A percentile compares a stretch with the other conserved stretches of the same genome.
Evolutionary conservation across 1,139 yeast species (phyloP).

Genomic region (Suhomyces kunorum): DNA sequence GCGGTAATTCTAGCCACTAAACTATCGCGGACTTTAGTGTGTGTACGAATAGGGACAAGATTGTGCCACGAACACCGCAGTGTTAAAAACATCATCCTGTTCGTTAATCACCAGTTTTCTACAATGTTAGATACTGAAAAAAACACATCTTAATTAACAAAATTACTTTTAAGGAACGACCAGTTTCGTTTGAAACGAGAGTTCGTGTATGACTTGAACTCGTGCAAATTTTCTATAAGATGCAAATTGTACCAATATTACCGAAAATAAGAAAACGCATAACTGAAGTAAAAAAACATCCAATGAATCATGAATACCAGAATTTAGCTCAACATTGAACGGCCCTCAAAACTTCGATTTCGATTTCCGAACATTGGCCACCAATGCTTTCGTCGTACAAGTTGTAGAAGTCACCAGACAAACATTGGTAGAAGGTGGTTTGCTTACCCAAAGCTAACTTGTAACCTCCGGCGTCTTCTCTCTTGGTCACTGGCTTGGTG

Average conservation of each 20-base stretch:
- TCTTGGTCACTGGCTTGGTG: constrained; percentile 18
- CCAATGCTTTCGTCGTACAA: constrained; percentile 44
- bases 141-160: constrained; percentile 7
- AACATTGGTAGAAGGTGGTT: constrained; percentile 43
- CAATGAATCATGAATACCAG: constrained; percentile 3
- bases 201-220: not conserved
- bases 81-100: too few relatives aligned
- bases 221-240: constrained; percentile 5
- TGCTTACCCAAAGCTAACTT: constrained; percentile 42
- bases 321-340: constrained; percentile 27
- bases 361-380: constrained; percentile 39
- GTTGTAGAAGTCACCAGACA: constrained; percentile 47
- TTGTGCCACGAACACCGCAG: too few relatives aligned
- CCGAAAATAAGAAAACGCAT: constrained; percentile 4
- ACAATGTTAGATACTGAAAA: not conserved
- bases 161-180: constrained; percentile 10
- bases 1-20: constrained; percentile 51
- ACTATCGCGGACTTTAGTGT: constrained; percentile 47
- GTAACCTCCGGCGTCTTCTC: constrained; percentile 23
- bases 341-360: constrained; percentile 38
- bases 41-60: too few relatives aligned
- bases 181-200: constrained; percentile 3
- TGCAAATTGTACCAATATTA: constrained; percentile 3
- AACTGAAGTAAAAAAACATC: not conserved
- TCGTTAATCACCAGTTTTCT: too few relatives aligned